Evolutionary conservation across 768 basidiomycete genomes (phyloP).

Genomic region (Amyloporia xantha): DNA sequence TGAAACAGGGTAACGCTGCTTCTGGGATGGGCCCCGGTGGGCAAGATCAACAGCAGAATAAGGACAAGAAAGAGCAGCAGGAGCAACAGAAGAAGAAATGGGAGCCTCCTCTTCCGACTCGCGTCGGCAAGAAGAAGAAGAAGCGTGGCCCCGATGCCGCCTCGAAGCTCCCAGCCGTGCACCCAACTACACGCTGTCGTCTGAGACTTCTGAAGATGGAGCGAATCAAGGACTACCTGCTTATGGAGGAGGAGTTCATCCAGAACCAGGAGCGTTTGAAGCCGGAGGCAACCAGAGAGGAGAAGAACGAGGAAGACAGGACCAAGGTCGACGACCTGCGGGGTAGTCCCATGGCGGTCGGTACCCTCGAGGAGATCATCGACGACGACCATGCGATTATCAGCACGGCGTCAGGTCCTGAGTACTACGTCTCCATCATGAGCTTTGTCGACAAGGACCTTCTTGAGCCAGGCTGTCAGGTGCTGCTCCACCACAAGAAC

Average conservation of each 20-base stretch:
- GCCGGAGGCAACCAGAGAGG: slow-evolving; percentile 82
- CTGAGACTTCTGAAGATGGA: slow-evolving; percentile 94
- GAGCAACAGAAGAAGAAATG: slow-evolving; percentile 83
- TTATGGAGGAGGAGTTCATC: slow-evolving; percentile 93
- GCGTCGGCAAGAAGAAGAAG: slow-evolving; percentile 86
- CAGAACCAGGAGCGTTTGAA: slow-evolving; percentile 88
- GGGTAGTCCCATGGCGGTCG: slow-evolving; percentile 97
- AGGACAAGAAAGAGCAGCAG: slow-evolving; percentile 37
- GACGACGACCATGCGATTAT: slow-evolving; percentile 99
- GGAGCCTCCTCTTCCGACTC: slow-evolving; percentile 96
- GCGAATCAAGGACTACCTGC: slow-evolving; percentile 95
- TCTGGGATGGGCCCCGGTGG: slow-evolving; percentile 45
- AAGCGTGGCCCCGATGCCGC: slow-evolving; percentile 85
- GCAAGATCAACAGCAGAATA: slow-evolving; percentile 30
- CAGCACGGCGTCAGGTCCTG: slow-evolving; percentile 88
- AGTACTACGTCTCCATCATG: slow-evolving; percentile 97
- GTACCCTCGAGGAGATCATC: slow-evolving; percentile 95
- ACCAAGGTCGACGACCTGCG: slow-evolving; percentile 91
- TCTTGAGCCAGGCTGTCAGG: slow-evolving; percentile 92
- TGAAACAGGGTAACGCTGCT: slow-evolving; percentile 62
- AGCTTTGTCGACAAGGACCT: slow-evolving; percentile 97
- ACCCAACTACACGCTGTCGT: slow-evolving; percentile 91
- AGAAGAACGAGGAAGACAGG: slow-evolving; percentile 93
- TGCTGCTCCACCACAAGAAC: slow-evolving; percentile 92
- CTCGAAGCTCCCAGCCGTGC: slow-evolving; percentile 87